Conservation (phyloP, 2,329 filamentous ascomycete species). For the Plenodomus biglobosus region DNA sequence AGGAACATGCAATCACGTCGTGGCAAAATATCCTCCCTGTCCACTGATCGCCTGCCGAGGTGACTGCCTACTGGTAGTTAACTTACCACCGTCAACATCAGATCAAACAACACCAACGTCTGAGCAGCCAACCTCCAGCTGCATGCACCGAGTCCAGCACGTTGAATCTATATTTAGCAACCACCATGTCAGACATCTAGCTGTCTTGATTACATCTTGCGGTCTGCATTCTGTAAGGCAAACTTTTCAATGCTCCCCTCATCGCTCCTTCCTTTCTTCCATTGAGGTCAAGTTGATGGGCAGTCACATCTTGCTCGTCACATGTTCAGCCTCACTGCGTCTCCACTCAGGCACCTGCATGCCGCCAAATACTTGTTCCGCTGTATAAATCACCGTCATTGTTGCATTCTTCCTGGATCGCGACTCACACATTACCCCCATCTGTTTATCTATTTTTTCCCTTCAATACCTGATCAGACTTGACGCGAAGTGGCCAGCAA, state of each 20-base stretch:
- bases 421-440: too few species aligned
- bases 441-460: too few species aligned
- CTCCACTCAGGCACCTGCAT: background rate
- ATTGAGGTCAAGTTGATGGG: too few species aligned
- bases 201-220: background rate
- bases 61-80: slow-evolving; percentile 10
- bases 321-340: background rate
- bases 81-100: slow-evolving; percentile 2
- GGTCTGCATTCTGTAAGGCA: background rate
- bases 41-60: slow-evolving; percentile 10
- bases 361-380: too few species aligned
- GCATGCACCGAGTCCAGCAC: background rate
- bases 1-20: slow-evolving; percentile 17
- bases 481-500: too few species aligned
- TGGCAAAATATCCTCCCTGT: slow-evolving; percentile 4
- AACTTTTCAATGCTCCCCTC: background rate
- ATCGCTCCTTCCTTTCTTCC: background rate
- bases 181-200: background rate
- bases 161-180: background rate
- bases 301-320: background rate
- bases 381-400: background rate
- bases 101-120: background rate
- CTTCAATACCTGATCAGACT: too few species aligned
- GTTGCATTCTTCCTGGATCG: background rate
- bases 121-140: background rate